These are phyloP conservation scores for Colletotrichum euphorbiae DNA, from an alignment of 2,329 filamentous ascomycete species.

Conservation along the genomic window DNA sequence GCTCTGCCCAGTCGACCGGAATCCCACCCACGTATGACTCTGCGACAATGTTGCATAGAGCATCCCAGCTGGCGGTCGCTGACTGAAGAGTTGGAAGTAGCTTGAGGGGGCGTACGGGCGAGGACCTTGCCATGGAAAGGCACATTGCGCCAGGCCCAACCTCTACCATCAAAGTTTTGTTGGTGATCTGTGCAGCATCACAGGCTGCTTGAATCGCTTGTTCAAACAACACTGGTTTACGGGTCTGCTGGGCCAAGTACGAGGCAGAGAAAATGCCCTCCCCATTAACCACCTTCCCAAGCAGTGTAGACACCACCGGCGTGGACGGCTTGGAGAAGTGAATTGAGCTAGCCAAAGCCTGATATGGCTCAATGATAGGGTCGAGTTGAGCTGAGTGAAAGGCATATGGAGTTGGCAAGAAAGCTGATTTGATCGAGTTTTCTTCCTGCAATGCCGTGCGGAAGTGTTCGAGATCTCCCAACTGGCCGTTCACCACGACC, in stretches of 20 bases:
- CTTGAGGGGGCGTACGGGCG: constrained; percentile 63
- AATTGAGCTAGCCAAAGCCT: constrained; percentile 54
- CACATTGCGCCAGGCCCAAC: constrained; percentile 78
- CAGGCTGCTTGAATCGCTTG: constrained; percentile 67
- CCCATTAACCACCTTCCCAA: constrained; percentile 61
- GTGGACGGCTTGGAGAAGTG: constrained; percentile 59
- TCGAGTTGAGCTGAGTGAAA: constrained; percentile 67
- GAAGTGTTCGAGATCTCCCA: constrained; percentile 52
- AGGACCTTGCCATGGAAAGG: constrained; percentile 70
- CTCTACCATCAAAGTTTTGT: constrained; percentile 75
- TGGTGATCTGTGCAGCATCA: constrained; percentile 63
- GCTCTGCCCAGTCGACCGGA: constrained; percentile 77
- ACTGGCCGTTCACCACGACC: constrained; percentile 71
- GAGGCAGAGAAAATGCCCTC: constrained; percentile 61
- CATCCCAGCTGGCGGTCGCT: constrained; percentile 72
- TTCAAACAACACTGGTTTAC: constrained; percentile 74
- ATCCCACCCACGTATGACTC: constrained; percentile 70
- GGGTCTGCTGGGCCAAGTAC: constrained; percentile 71
- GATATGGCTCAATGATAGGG: constrained; percentile 68
- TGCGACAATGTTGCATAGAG: constrained; percentile 66
- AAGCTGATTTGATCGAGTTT: constrained; percentile 55
- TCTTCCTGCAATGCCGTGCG: constrained; percentile 52
- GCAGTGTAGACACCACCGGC: constrained; percentile 77
- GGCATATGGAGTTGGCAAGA: constrained; percentile 61
- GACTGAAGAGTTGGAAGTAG: constrained; percentile 71